Conservation (phyloP, 2,329 filamentous ascomycete genomes). For the Talaromyces marneffei region DNA sequence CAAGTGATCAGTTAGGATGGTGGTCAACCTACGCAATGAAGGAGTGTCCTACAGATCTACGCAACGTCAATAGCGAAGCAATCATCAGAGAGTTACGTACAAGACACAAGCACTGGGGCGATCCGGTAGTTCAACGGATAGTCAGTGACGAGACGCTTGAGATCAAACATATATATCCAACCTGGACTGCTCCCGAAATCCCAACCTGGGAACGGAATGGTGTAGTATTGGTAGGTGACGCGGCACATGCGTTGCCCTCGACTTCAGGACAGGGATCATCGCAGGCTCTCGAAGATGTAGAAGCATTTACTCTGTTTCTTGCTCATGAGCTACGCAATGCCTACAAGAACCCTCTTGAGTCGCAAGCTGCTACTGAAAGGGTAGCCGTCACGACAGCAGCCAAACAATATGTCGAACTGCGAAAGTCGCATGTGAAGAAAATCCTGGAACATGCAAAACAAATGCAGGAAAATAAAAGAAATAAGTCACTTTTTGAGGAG, state of each 20-base stretch:
- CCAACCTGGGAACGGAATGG: constrained; percentile 44
- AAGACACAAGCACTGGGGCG: constrained; percentile 43
- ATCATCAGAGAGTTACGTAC: constrained; percentile 33
- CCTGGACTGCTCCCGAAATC: constrained; percentile 44
- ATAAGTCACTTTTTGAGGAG: constrained; percentile 31
- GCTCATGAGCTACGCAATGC: constrained; percentile 23
- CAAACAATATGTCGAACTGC: constrained; percentile 29
- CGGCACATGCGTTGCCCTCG: constrained; percentile 52
- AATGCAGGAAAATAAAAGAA: constrained; percentile 31
- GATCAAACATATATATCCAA: constrained; percentile 44
- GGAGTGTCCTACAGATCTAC: constrained; percentile 26
- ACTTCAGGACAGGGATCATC: constrained; percentile 51
- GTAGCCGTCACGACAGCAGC: constrained; percentile 24
- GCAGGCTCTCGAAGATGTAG: constrained; percentile 53
- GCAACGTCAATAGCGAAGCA: constrained; percentile 26
- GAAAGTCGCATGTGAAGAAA: constrained; percentile 29
- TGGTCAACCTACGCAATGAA: constrained; percentile 42
- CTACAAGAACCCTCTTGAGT: constrained; percentile 9
- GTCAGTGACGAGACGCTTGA: constrained; percentile 29
- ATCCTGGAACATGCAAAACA: constrained; percentile 30
- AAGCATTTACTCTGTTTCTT: constrained; percentile 42
- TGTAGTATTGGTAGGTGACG: constrained; percentile 52
- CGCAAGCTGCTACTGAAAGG: constrained; percentile 15
- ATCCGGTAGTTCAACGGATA: constrained; percentile 41
- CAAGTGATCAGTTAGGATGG: constrained; percentile 36